Conservation (phyloP, 2,329 filamentous ascomycete species). For the Ambrosiella beaveri region DNA sequence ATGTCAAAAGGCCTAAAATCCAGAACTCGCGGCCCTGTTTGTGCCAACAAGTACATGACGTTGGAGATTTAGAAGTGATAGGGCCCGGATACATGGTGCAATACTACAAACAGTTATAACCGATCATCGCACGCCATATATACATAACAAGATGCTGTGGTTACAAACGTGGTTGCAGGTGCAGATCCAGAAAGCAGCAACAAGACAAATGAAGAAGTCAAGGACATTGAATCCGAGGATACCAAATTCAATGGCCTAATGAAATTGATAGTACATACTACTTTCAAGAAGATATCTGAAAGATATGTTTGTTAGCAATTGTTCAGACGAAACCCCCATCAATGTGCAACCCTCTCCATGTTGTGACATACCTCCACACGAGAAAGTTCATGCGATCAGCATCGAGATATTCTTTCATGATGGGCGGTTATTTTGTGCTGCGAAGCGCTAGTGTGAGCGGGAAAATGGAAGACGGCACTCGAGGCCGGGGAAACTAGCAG, state of each 20-base stretch:
- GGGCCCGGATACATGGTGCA: background rate
- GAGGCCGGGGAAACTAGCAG: background rate
- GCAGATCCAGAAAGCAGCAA: background rate
- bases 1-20: constrained; percentile 1
- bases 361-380: constrained; percentile 46
- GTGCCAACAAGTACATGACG: too few relatives aligned
- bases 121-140: background rate
- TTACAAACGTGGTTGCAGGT: background rate
- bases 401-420: constrained; percentile 47
- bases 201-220: background rate
- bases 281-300: constrained; percentile 43
- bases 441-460: background rate
- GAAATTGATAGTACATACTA: constrained; percentile 29
- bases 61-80: background rate
- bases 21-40: background rate
- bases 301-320: constrained; percentile 3
- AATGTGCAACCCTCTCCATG: too few relatives aligned
- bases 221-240: background rate
- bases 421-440: constrained; percentile 13
- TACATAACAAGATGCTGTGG: background rate
- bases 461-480: background rate
- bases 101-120: background rate
- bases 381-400: constrained; percentile 53
- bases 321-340: background rate
- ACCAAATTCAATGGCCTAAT: background rate